Evolutionary conservation across 2,329 filamentous ascomycete genomes (phyloP).

Genomic region (Colletotrichum viniferum): DNA sequence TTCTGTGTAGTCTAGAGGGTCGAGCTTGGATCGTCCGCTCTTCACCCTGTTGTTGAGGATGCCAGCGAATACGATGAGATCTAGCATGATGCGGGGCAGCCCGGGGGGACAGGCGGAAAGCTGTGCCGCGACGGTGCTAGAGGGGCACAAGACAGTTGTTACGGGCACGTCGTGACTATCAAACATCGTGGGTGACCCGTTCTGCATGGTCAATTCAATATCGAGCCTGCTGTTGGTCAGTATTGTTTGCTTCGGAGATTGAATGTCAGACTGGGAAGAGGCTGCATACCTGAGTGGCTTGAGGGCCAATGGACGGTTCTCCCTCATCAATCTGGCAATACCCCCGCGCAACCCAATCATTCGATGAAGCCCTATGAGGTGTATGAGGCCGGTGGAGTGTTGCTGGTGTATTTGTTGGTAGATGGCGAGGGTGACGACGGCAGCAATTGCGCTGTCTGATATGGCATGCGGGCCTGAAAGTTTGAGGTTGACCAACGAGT

Average conservation of each 20-base stretch:
- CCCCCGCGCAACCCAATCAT: background rate
- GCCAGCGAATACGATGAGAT: background rate
- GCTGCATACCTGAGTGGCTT: background rate
- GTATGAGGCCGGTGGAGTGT: background rate
- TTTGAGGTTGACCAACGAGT: background rate
- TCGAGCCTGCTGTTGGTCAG: background rate
- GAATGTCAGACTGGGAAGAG: background rate
- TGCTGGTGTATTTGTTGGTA: conserved; percentile 5
- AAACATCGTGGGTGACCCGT: background rate
- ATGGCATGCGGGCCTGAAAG: background rate
- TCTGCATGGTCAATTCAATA: background rate
- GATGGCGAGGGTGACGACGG: background rate
- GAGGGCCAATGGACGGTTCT: background rate
- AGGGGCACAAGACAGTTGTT: background rate
- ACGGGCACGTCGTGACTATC: background rate
- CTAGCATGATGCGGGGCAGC: background rate
- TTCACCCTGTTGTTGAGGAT: background rate
- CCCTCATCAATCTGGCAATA: background rate
- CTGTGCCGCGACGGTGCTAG: background rate
- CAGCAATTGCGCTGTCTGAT: background rate
- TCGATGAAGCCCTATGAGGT: background rate
- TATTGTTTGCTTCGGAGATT: background rate
- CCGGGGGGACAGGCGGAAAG: background rate
- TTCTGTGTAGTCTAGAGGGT: background rate
- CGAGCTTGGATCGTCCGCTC: background rate